A percentile compares a stretch with the other conserved stretches of the same genome.
These are phyloP conservation scores for Solanum lycopersicoides DNA, from an alignment of 257 asterid genomes.

Conservation along the genomic window DNA sequence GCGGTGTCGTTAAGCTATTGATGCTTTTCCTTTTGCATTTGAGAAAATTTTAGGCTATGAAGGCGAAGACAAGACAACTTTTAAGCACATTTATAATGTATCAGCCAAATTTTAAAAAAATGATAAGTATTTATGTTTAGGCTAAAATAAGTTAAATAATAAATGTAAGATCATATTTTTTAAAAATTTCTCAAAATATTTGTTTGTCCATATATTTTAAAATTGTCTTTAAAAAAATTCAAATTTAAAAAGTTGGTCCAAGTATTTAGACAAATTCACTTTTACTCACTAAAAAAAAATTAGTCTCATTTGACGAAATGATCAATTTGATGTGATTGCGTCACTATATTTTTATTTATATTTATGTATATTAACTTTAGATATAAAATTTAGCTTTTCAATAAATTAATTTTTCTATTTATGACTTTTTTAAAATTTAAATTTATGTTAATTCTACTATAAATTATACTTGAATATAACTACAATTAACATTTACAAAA, in stretches of 20 bases:
- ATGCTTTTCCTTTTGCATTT: not conserved
- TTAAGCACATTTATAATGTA: not conserved
- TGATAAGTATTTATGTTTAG: not conserved
- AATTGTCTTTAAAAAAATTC: not conserved
- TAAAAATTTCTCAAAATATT: not conserved
- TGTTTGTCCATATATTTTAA: not conserved
- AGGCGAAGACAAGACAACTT: not conserved
- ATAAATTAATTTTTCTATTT: too few species aligned
- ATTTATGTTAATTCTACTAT: too few species aligned
- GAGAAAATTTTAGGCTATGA: not conserved
- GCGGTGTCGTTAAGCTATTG: not conserved
- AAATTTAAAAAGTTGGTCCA: not conserved
- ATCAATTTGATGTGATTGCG: too few species aligned
- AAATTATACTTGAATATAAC: too few species aligned
- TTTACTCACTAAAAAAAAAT: not conserved
- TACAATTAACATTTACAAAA: too few species aligned
- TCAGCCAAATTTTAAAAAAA: not conserved
- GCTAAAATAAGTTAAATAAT: not conserved
- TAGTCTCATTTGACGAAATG: too few species aligned
- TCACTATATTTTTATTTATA: too few species aligned
- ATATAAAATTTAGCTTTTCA: too few species aligned
- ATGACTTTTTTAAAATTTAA: too few species aligned
- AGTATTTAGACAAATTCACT: not conserved
- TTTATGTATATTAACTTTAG: too few species aligned
- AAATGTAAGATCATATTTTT: not conserved